phyloP scores from a whole-genome alignment of 2,329 filamentous ascomycete species.

The Penicillium fuscoglaucum region DNA sequence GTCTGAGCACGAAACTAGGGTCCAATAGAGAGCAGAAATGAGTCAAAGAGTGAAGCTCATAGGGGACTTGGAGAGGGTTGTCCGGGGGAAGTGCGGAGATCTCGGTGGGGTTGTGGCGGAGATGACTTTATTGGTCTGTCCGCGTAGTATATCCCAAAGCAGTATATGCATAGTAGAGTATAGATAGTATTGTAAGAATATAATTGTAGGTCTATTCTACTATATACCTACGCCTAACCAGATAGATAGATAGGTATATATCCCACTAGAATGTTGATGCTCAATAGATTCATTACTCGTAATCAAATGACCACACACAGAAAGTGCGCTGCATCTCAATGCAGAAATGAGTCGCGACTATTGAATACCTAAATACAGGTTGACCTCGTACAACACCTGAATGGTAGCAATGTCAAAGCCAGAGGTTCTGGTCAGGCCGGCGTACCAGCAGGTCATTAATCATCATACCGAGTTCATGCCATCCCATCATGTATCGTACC shows the following conservation, averaged over 20 bases:
- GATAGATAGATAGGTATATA: background rate
- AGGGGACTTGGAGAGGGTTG: background rate
- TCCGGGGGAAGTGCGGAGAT: constrained; percentile 15
- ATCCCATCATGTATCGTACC: constrained; percentile 21
- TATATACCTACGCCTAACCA: background rate
- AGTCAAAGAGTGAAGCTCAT: background rate
- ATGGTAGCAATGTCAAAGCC: constrained; percentile 9
- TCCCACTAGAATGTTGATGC: background rate
- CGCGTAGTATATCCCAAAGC: too few relatives aligned
- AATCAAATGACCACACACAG: constrained; percentile 6
- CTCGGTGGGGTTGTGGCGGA: constrained; percentile 11
- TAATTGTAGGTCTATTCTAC: background rate
- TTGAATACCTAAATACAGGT: constrained; percentile 10
- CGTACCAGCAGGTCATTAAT: constrained; percentile 25
- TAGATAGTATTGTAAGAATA: background rate
- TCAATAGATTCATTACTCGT: constrained; percentile 14
- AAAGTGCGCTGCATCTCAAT: constrained; percentile 10
- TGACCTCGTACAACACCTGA: constrained; percentile 4
- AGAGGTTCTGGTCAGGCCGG: constrained; percentile 13
- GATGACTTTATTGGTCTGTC: constrained; percentile 2
- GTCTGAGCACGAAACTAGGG: background rate
- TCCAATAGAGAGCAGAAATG: background rate
- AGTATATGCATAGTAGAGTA: background rate
- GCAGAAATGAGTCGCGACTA: constrained; percentile 11
- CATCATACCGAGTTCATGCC: constrained; percentile 22